phyloP scores from a whole-genome alignment of 2,329 filamentous ascomycete genomes.

The Calonectria henricotiae region DNA sequence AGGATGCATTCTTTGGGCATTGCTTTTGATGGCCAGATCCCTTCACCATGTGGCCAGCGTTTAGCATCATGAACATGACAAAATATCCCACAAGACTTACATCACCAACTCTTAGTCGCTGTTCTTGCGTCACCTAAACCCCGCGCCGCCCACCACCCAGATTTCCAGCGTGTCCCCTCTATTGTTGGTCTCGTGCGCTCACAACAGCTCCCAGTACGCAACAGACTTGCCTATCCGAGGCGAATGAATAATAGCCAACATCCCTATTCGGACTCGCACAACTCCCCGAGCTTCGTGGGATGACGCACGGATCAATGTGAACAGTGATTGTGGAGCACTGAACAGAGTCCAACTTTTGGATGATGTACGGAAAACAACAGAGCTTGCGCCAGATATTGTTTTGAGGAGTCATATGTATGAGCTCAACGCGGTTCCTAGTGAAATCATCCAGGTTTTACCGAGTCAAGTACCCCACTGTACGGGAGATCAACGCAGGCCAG shows the following conservation, averaged over 20 bases:
- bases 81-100: neutral
- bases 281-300: constrained; percentile 3
- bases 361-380: neutral
- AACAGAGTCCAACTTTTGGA: neutral
- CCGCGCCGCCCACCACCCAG: neutral
- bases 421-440: too few relatives aligned
- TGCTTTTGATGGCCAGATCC: neutral
- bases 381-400: too few relatives aligned
- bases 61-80: neutral
- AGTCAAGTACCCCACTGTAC: too few relatives aligned
- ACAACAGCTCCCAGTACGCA: constrained; percentile 1
- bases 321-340: neutral
- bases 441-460: too few relatives aligned
- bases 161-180: neutral
- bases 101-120: neutral
- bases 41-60: neutral
- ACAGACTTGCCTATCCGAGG: neutral
- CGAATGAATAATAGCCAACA: neutral
- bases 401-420: neutral
- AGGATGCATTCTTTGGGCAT: neutral
- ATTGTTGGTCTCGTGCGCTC: constrained; percentile 4
- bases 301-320: neutral
- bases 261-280: neutral
- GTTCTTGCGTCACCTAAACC: neutral
- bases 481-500: too few relatives aligned